These are phyloP conservation scores for Pestalotiopsis sp. DNA, from an alignment of 2,329 filamentous ascomycete species.

Conservation along the genomic window DNA sequence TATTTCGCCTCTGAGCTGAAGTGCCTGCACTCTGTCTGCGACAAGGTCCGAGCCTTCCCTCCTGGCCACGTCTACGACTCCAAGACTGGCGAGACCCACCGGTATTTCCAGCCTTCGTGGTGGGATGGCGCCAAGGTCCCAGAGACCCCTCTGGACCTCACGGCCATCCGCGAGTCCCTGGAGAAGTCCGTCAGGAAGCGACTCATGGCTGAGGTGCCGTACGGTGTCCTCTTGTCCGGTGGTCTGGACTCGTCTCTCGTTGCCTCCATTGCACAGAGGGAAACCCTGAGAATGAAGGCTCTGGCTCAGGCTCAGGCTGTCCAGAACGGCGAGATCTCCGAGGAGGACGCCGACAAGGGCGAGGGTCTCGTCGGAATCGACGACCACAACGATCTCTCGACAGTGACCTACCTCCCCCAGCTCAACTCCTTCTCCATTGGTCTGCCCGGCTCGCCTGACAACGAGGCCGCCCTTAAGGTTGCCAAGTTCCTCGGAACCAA, in stretches of 20 bases:
- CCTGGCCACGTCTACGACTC: constrained; percentile 97
- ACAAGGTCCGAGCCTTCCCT: constrained; percentile 91
- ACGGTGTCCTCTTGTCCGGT: constrained; percentile 92
- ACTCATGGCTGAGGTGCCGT: constrained; percentile 98
- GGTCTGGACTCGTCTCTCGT: constrained; percentile 95
- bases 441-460: constrained; percentile 88
- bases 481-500: constrained; percentile 96
- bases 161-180: constrained; percentile 74
- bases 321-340: constrained; percentile 34
- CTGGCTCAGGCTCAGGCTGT: constrained; percentile 52
- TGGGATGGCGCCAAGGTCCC: constrained; percentile 82
- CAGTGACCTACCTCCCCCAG: constrained; percentile 87
- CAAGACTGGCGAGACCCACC: constrained; percentile 77
- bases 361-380: constrained; percentile 91
- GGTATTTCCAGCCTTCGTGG: constrained; percentile 93
- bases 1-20: constrained; percentile 99
- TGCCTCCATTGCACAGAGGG: constrained; percentile 91
- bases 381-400: constrained; percentile 84
- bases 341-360: constrained; percentile 56
- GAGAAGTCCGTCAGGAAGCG: constrained; percentile 94
- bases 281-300: constrained; percentile 77
- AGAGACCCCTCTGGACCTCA: constrained; percentile 78
- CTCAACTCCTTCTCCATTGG: constrained; percentile 99
- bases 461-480: constrained; percentile 86
- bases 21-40: constrained; percentile 88